phyloP scores from a whole-genome alignment of 495 filamentous ascomycete species.

The Trichoderma reesei region DNA sequence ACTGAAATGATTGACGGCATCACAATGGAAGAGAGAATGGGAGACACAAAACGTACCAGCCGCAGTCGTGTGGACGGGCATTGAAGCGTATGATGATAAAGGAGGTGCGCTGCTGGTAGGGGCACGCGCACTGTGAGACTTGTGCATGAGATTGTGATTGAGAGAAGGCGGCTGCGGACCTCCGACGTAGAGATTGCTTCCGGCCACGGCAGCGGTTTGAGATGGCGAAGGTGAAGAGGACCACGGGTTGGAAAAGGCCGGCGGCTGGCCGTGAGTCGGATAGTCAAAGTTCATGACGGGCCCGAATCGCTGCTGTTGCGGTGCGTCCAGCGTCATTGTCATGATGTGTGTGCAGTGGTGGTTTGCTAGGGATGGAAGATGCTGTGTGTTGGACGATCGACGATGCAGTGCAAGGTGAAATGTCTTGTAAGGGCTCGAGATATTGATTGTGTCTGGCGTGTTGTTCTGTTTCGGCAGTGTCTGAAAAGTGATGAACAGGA shows the following conservation, averaged over 20 bases:
- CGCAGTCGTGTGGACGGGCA: slow-evolving; percentile 59
- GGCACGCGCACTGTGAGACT: slow-evolving; percentile 49
- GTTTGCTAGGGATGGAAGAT: not conserved
- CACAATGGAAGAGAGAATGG: slow-evolving; percentile 44
- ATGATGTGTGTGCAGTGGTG: slow-evolving; percentile 32
- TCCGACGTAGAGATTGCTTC: slow-evolving; percentile 43
- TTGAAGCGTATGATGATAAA: slow-evolving; percentile 60
- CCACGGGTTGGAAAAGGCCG: slow-evolving; percentile 95
- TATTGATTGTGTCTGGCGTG: not conserved
- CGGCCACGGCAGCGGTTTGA: slow-evolving; percentile 23
- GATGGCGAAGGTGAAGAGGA: slow-evolving; percentile 49
- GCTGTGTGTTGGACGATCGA: slow-evolving; percentile 1
- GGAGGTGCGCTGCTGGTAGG: slow-evolving; percentile 51
- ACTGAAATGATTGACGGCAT: slow-evolving; percentile 30
- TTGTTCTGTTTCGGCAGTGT: slow-evolving; percentile 3
- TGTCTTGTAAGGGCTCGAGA: not conserved
- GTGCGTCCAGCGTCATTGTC: slow-evolving; percentile 80
- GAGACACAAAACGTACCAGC: slow-evolving; percentile 46
- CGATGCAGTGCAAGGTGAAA: not conserved
- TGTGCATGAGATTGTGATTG: slow-evolving; percentile 13
- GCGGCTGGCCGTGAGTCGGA: slow-evolving; percentile 25
- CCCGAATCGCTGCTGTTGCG: slow-evolving; percentile 65
- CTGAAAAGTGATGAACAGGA: slow-evolving; percentile 5
- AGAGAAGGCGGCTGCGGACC: slow-evolving; percentile 19
- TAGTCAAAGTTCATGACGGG: slow-evolving; percentile 68